Evolutionary conservation across 352 stramenopile genomes (phyloP).

Genomic region (Phytophthora aleatoria): DNA sequence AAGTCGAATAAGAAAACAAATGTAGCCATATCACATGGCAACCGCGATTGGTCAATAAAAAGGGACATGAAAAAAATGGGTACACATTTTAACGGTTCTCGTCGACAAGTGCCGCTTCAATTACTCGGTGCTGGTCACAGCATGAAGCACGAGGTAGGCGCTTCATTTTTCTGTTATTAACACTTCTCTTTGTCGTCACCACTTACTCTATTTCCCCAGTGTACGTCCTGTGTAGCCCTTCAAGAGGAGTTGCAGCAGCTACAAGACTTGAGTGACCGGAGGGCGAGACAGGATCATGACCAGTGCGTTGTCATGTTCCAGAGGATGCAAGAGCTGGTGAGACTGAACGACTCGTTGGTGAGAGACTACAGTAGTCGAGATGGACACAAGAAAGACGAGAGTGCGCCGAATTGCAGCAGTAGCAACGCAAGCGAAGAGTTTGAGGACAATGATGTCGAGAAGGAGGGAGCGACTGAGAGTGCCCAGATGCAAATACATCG

Average conservation of each 20-base stretch:
- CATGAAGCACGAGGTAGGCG: conserved; percentile 17
- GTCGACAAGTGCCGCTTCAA: conserved; percentile 2
- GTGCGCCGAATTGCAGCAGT: not conserved
- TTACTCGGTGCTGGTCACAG: not conserved
- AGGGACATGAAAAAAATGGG: not conserved
- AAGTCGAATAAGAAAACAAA: not conserved
- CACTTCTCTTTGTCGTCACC: not conserved
- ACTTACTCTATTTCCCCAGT: conserved; percentile 11
- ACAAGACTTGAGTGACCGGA: conserved; percentile 16
- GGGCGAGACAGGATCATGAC: conserved; percentile 38
- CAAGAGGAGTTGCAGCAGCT: conserved; percentile 26
- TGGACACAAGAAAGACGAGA: not conserved
- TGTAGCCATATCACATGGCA: not conserved
- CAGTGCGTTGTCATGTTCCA: conserved; percentile 50
- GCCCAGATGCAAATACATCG: conserved; percentile 16
- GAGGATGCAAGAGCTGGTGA: conserved; percentile 50
- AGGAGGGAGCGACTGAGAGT: not conserved
- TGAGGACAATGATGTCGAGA: not conserved
- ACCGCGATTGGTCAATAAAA: not conserved
- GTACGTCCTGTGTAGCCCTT: conserved; percentile 21
- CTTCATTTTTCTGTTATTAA: not conserved
- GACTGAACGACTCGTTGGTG: conserved; percentile 36
- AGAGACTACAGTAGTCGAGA: not conserved
- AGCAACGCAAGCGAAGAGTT: not conserved
- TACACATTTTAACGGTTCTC: not conserved